Conservation (phyloP, 768 basidiomycete genomes). For the Amanita fuliginea region DNA sequence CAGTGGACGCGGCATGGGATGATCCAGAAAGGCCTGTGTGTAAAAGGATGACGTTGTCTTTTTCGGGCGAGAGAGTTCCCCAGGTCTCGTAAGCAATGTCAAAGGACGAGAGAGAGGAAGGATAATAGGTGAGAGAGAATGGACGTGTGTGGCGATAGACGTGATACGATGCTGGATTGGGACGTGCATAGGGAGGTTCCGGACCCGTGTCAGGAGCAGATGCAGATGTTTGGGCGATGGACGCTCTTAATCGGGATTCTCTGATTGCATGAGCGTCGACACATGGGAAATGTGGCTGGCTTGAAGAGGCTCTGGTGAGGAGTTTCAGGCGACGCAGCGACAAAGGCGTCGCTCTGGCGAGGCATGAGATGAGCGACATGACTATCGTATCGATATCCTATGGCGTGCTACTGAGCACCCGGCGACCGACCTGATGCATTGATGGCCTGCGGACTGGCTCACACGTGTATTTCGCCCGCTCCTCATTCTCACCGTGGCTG, state of each 20-base stretch:
- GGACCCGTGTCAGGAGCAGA: slow-evolving; percentile 44
- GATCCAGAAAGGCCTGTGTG: slow-evolving; percentile 96
- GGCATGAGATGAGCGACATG: neutral
- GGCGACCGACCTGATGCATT: too few species aligned
- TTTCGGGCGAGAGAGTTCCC: slow-evolving; percentile 72
- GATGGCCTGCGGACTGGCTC: too few species aligned
- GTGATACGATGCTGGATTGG: slow-evolving; percentile 63
- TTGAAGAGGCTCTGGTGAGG: slow-evolving; percentile 4
- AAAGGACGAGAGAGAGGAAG: slow-evolving; percentile 49
- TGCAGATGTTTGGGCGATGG: slow-evolving; percentile 13
- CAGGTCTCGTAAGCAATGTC: slow-evolving; percentile 97
- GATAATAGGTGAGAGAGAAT: slow-evolving; percentile 49
- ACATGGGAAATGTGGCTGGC: slow-evolving; percentile 48
- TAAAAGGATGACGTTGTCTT: slow-evolving; percentile 86
- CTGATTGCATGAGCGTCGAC: slow-evolving; percentile 74
- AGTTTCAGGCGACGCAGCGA: neutral
- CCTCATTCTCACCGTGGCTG: slow-evolving; percentile 27
- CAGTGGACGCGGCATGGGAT: slow-evolving; percentile 84
- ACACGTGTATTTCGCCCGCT: slow-evolving; percentile 32
- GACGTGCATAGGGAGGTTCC: slow-evolving; percentile 75
- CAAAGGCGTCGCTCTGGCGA: neutral
- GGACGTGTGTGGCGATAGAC: slow-evolving; percentile 52
- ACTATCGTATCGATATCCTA: neutral
- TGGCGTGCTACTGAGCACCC: too few species aligned
- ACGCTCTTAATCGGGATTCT: slow-evolving; percentile 37